These are phyloP conservation scores for Fragilaria radians DNA, from an alignment of 108 stramenopile genomes.

Conservation along the genomic window DNA sequence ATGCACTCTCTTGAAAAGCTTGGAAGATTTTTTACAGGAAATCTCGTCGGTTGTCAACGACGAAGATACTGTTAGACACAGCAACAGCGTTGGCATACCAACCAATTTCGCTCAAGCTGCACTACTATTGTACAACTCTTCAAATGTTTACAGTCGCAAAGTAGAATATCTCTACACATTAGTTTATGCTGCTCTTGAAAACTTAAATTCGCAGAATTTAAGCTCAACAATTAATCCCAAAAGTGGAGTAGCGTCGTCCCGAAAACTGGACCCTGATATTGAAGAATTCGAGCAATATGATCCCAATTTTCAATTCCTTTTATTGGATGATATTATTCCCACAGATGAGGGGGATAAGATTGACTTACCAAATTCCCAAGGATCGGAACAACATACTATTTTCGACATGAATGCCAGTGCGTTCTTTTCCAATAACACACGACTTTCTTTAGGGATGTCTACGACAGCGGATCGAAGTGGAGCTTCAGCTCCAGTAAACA, in stretches of 20 bases:
- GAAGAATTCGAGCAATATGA: slow-evolving; percentile 67
- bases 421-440: slow-evolving; percentile 3
- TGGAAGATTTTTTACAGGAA: slow-evolving; percentile 65
- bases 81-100: no score
- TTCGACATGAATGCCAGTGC: not conserved
- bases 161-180: slow-evolving; percentile 92
- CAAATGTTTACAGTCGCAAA: slow-evolving; percentile 85
- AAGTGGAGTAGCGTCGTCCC: slow-evolving; percentile 7
- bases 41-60: slow-evolving; percentile 16
- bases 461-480: slow-evolving; percentile 1
- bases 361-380: slow-evolving; percentile 19
- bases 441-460: slow-evolving; percentile 17
- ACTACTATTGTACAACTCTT: slow-evolving; percentile 86
- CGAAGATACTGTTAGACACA: slow-evolving; percentile 30
- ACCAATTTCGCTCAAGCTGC: slow-evolving; percentile 96
- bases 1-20: slow-evolving; percentile 12
- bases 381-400: not conserved
- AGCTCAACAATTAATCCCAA: no score
- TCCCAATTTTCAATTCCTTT: slow-evolving; percentile 73
- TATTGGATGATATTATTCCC: slow-evolving; percentile 91
- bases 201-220: slow-evolving; percentile 23
- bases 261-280: slow-evolving; percentile 42
- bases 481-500: not conserved
- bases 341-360: slow-evolving; percentile 47
- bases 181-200: slow-evolving; percentile 73